phyloP scores from a whole-genome alignment of 2,329 filamentous ascomycete genomes.

The Fusarium verrucosum region DNA sequence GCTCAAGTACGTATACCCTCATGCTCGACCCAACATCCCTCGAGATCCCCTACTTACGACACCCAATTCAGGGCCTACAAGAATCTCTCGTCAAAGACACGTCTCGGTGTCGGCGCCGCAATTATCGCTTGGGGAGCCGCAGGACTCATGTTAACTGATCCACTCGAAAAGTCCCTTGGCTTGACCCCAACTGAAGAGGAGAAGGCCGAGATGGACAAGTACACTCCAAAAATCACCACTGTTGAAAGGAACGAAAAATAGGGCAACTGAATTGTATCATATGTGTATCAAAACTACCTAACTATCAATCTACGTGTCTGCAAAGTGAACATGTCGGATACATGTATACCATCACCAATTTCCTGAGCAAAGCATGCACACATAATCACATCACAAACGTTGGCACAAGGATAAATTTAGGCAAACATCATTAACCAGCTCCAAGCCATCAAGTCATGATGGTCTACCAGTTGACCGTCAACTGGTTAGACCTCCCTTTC shows the following conservation, averaged over 20 bases:
- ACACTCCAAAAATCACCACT: constrained; percentile 69
- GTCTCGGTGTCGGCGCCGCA: constrained; percentile 75
- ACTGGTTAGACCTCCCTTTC: constrained; percentile 47
- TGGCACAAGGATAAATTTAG: constrained; percentile 28
- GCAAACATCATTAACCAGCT: constrained; percentile 49
- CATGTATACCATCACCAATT: neutral
- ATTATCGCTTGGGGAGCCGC: constrained; percentile 79
- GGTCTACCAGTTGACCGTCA: constrained; percentile 44
- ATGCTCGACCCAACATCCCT: neutral
- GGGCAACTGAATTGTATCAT: neutral
- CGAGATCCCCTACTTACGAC: neutral
- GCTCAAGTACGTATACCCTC: constrained; percentile 31
- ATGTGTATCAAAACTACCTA: too few relatives aligned
- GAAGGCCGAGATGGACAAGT: constrained; percentile 69
- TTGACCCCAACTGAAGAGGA: constrained; percentile 78
- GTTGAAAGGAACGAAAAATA: constrained; percentile 58
- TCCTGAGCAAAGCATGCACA: neutral
- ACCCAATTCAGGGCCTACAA: constrained; percentile 68
- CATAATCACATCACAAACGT: constrained; percentile 14
- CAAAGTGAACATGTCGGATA: neutral
- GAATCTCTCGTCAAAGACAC: constrained; percentile 74
- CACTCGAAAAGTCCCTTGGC: constrained; percentile 76
- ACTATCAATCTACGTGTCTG: neutral
- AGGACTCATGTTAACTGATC: constrained; percentile 78
- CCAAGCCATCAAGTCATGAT: constrained; percentile 50